Evolutionary conservation across 148 eudicot species (phyloP).

Genomic region (Spergularia bocconei): DNA sequence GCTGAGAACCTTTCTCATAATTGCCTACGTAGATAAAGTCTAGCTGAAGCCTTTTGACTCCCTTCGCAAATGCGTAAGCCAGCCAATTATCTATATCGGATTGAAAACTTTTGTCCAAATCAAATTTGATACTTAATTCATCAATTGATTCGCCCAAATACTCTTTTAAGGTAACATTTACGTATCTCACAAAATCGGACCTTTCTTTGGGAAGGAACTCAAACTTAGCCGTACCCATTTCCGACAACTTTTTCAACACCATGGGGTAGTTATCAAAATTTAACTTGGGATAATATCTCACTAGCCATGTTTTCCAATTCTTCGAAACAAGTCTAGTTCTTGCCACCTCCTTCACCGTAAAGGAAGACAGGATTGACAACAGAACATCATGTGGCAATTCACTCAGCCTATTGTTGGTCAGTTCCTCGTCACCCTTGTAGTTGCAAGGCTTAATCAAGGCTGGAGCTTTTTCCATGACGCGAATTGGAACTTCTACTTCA

Average conservation of each 20-base stretch:
- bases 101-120: constrained; percentile 2
- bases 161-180: neutral
- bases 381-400: constrained; percentile 24
- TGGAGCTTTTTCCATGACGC: too few relatives aligned
- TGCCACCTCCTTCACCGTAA: too few relatives aligned
- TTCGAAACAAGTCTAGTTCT: too few relatives aligned
- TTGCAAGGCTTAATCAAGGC: too few relatives aligned
- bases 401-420: neutral
- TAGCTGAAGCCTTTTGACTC: neutral
- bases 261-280: constrained; percentile 1
- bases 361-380: constrained; percentile 13
- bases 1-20: neutral
- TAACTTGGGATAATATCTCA: neutral
- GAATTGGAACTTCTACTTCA: too few relatives aligned
- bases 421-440: too few relatives aligned
- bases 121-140: constrained; percentile 4
- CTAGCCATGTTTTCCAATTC: too few relatives aligned
- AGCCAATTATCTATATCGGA: constrained; percentile 16
- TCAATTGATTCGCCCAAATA: neutral
- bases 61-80: neutral
- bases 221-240: too few relatives aligned
- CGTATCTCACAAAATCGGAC: neutral
- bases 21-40: neutral
- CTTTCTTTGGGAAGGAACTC: neutral
- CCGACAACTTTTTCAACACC: too few relatives aligned